A percentile compares a stretch with the other conserved stretches of the same genome.
phyloP scores from a whole-genome alignment of 2,329 filamentous ascomycete genomes.

The Paecilomyces fulvus region DNA sequence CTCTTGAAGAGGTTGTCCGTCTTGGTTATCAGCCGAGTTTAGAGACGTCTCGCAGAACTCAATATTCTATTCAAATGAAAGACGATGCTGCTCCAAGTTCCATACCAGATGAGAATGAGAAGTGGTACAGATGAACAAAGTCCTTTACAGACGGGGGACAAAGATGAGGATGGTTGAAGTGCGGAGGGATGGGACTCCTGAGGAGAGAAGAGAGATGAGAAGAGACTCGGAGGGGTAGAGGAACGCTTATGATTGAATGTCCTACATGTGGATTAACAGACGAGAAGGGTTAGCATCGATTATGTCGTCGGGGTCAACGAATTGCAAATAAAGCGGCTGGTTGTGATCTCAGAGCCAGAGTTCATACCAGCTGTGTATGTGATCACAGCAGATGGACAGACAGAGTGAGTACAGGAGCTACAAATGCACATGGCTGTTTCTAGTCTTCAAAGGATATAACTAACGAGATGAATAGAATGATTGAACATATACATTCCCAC shows the following conservation, averaged over 20 bases:
- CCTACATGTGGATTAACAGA: neutral
- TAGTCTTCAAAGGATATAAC: neutral
- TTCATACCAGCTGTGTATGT: neutral
- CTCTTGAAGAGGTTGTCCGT: neutral
- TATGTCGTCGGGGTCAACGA: neutral
- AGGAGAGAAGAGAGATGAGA: neutral
- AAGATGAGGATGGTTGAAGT: neutral
- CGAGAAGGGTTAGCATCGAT: neutral
- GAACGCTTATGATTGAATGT: neutral
- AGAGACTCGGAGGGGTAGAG: neutral
- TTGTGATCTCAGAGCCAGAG: neutral
- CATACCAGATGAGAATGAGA: neutral
- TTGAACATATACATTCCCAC: neutral
- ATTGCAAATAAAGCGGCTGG: neutral
- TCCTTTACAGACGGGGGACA: neutral
- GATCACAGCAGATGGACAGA: neutral
- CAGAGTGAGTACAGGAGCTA: neutral
- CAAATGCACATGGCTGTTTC: neutral
- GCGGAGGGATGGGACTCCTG: neutral
- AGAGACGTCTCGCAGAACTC: neutral
- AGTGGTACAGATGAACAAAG: neutral
- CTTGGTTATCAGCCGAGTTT: neutral
- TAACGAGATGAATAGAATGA: neutral
- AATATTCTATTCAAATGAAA: neutral
- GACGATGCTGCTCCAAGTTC: neutral